Conservation (phyloP, 345 rosid genomes). For the Eucalyptus rudis region DNA sequence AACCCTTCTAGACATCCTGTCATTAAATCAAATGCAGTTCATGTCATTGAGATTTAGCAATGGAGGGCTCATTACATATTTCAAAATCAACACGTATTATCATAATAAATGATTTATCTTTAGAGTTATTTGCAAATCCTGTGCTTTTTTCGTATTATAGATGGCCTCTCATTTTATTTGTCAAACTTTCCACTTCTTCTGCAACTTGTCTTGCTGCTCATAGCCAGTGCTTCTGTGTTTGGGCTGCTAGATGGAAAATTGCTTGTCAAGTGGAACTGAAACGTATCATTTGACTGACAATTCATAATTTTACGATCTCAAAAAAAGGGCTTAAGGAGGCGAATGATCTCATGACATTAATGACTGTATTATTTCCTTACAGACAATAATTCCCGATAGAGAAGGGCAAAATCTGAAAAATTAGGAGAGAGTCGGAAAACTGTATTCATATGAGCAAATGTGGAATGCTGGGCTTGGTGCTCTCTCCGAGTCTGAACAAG, state of each 20-base stretch:
- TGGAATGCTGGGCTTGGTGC: conserved; percentile 13
- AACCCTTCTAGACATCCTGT: fast-evolving
- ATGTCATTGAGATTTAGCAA: not conserved
- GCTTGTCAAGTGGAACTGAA: not conserved
- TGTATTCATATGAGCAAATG: conserved; percentile 3
- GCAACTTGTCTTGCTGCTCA: not conserved
- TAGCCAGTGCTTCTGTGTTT: not conserved
- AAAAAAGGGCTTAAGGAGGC: too few relatives aligned
- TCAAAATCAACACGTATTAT: not conserved
- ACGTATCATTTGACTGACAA: not conserved
- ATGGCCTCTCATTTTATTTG: not conserved
- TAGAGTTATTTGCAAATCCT: not conserved
- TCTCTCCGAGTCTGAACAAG: conserved; percentile 14
- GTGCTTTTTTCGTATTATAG: not conserved
- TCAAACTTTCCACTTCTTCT: not conserved
- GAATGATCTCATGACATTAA: not conserved
- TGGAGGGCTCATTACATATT: not conserved
- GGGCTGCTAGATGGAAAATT: not conserved
- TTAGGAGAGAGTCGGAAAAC: not conserved
- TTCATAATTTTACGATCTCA: not conserved
- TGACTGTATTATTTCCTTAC: not conserved
- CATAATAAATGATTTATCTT: not conserved
- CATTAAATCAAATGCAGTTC: not conserved
- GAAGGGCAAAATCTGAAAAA: not conserved
- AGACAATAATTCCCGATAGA: not conserved